Conservation (phyloP, 2,329 filamentous ascomycete genomes). For the Ceratocystis ficicola region DNA sequence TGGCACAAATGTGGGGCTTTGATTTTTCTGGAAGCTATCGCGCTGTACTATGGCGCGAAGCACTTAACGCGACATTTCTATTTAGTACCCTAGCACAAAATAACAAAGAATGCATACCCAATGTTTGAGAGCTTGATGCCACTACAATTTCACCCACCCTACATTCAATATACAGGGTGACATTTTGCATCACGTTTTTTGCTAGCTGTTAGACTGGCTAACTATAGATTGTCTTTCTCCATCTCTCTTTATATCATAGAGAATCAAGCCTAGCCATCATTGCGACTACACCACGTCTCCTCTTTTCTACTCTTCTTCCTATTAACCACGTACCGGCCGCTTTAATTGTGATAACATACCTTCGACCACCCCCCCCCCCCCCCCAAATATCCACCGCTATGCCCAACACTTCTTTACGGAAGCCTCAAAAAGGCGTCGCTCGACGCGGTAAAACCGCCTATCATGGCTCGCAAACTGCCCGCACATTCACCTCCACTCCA, state of each 20-base stretch:
- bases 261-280: not conserved
- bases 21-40: not conserved
- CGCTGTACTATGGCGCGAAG: slow-evolving; percentile 9
- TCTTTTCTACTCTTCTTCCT: slow-evolving; percentile 3
- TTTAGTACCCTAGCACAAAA: not conserved
- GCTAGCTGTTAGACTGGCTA: too few relatives aligned
- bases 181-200: too few relatives aligned
- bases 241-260: too few relatives aligned
- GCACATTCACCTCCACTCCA: slow-evolving; percentile 63
- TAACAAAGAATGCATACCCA: not conserved
- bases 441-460: slow-evolving; percentile 57
- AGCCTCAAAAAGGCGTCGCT: slow-evolving; percentile 54
- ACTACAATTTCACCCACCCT: not conserved
- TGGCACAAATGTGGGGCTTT: not conserved
- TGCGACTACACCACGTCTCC: not conserved
- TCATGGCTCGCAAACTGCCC: slow-evolving; percentile 55
- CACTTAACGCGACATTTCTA: slow-evolving; percentile 19
- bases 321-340: not conserved
- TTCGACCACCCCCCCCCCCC: not conserved
- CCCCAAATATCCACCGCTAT: slow-evolving; percentile 31
- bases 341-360: not conserved
- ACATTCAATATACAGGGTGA: not conserved
- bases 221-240: too few relatives aligned
- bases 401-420: slow-evolving; percentile 48
- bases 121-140: not conserved